Evolutionary conservation across 2,329 filamentous ascomycete species (phyloP).

Genomic region (Aspergillus sp.): DNA sequence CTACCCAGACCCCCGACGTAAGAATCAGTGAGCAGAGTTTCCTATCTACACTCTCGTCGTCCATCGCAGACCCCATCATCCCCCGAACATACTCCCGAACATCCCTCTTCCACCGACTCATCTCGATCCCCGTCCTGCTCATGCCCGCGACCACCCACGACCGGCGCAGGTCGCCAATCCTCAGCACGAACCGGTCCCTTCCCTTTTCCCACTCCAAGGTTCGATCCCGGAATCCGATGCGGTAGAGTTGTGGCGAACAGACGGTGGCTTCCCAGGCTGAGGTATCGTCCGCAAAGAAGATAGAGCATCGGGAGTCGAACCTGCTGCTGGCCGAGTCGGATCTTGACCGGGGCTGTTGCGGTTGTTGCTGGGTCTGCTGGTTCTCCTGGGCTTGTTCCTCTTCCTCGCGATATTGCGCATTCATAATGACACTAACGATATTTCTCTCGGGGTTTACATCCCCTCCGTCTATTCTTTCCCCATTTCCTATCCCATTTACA

Average conservation of each 20-base stretch:
- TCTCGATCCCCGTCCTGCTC: background rate
- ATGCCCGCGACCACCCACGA: background rate
- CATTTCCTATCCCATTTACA: background rate
- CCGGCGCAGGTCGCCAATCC: constrained; percentile 1
- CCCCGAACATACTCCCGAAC: constrained; percentile 11
- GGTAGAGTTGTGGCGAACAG: background rate
- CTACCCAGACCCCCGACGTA: constrained; percentile 23
- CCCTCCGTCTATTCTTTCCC: background rate
- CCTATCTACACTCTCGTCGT: constrained; percentile 12
- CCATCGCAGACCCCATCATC: constrained; percentile 3
- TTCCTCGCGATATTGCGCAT: background rate
- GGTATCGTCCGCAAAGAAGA: no score
- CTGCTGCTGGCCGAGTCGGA: no score
- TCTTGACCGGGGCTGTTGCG: no score
- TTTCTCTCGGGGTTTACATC: background rate
- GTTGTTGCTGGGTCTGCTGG: no score
- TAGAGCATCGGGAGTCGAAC: no score
- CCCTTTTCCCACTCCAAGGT: constrained; percentile 9
- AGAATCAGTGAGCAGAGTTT: constrained; percentile 24
- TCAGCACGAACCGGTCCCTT: constrained; percentile 8
- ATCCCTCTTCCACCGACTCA: constrained; percentile 13
- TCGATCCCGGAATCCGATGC: background rate
- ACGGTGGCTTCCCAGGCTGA: background rate
- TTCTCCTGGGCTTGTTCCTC: no score
- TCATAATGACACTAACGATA: constrained; percentile 1